Conservation (phyloP, 495 filamentous ascomycete species). For the Aspergillus ostianus region DNA sequence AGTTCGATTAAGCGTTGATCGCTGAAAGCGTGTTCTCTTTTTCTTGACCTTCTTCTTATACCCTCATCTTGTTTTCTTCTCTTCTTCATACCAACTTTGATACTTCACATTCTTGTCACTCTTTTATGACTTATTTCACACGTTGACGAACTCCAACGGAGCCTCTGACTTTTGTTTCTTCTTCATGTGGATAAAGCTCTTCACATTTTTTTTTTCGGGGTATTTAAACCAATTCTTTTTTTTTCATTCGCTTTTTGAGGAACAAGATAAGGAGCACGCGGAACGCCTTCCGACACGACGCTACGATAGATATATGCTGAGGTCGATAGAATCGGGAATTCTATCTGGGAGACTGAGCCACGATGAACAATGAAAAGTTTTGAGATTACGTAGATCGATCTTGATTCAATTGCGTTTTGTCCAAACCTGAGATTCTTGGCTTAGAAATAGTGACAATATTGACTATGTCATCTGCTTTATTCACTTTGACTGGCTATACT, state of each 20-base stretch:
- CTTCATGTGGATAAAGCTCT: constrained; percentile 13
- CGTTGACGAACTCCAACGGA: constrained; percentile 1
- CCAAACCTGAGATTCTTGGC: not conserved
- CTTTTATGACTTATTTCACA: constrained; percentile 6
- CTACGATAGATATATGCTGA: constrained; percentile 2
- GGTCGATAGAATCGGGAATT: constrained; percentile 4
- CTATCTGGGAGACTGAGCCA: constrained; percentile 3
- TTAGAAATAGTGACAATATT: not conserved
- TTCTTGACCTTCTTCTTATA: constrained; percentile 5
- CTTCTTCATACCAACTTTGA: not conserved
- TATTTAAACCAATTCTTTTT: constrained; percentile 6
- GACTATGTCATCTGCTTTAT: not conserved
- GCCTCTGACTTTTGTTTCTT: not conserved
- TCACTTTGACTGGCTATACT: not conserved
- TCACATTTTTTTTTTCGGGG: constrained; percentile 1
- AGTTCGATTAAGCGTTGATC: constrained; percentile 36
- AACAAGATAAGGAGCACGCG: constrained; percentile 4
- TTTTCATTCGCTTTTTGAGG: not conserved
- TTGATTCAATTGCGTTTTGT: not conserved
- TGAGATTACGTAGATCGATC: not conserved
- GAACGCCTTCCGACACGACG: constrained; percentile 4
- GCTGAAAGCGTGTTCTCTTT: constrained; percentile 5
- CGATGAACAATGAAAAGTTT: constrained; percentile 5
- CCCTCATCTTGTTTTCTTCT: constrained; percentile 1
- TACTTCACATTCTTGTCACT: constrained; percentile 2